Evolutionary conservation across 1,284 basidiomycete species (phyloP).

Genomic region (Acaromyces ingoldii): DNA sequence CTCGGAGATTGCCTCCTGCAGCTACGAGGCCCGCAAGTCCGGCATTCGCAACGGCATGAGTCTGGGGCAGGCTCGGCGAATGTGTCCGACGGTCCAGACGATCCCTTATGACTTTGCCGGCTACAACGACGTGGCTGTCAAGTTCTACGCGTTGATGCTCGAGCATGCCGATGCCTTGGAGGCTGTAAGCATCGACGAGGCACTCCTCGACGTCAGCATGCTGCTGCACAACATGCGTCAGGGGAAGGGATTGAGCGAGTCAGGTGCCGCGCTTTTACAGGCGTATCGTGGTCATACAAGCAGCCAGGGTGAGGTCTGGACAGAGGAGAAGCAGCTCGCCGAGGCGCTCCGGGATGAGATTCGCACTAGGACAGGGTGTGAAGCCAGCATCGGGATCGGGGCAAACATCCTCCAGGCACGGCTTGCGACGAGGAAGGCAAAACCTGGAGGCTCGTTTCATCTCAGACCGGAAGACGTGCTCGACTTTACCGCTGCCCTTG

Average conservation of each 20-base stretch:
- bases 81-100: conserved; percentile 58
- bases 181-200: conserved; percentile 94
- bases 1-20: conserved; percentile 81
- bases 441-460: conserved; percentile 79
- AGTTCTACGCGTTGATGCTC: conserved; percentile 89
- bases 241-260: conserved; percentile 4
- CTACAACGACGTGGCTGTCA: conserved; percentile 60
- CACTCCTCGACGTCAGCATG: conserved; percentile 78
- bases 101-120: conserved; percentile 84
- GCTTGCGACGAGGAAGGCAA: conserved; percentile 82
- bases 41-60: conserved; percentile 94
- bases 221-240: conserved; percentile 55
- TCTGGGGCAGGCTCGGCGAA: conserved; percentile 54
- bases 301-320: conserved; percentile 19
- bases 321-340: conserved; percentile 58
- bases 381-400: conserved; percentile 76
- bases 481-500: conserved; percentile 66
- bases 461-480: conserved; percentile 59
- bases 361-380: conserved; percentile 70
- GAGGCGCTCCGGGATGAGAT: conserved; percentile 75
- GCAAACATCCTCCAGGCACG: conserved; percentile 88
- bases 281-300: conserved; percentile 4
- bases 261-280: conserved; percentile 7
- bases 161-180: conserved; percentile 82
- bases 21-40: conserved; percentile 82